Conservation (phyloP, 106 monocot genomes). For the Triglochin maritima region DNA sequence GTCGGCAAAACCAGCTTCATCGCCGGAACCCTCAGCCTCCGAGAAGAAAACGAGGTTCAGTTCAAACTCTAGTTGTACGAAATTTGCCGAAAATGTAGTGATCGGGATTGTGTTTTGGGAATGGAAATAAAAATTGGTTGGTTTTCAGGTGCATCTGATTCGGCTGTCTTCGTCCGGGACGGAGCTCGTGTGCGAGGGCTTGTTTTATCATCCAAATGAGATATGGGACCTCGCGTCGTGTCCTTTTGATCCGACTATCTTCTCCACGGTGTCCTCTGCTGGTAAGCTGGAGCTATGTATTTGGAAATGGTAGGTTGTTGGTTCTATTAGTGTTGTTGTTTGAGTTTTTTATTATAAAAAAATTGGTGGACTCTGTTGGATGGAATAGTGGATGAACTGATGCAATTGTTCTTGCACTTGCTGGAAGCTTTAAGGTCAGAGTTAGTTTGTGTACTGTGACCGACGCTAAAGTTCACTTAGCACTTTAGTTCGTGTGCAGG, state of each 20-base stretch:
- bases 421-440: not conserved
- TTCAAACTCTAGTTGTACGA: too few relatives aligned
- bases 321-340: not conserved
- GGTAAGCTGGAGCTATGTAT: slow-evolving; percentile 26
- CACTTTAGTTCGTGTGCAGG: too few relatives aligned
- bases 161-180: slow-evolving; percentile 55
- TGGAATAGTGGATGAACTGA: not conserved
- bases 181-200: slow-evolving; percentile 87
- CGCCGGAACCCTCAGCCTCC: slow-evolving; percentile 86
- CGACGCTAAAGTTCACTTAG: not conserved
- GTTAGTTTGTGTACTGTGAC: not conserved
- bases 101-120: too few relatives aligned
- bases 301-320: not conserved
- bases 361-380: not conserved
- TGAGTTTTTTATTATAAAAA: not conserved
- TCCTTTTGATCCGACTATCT: slow-evolving; percentile 70
- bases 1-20: slow-evolving; percentile 66
- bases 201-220: slow-evolving; percentile 90
- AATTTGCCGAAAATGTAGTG: too few relatives aligned
- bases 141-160: slow-evolving; percentile 76
- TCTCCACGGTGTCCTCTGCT: slow-evolving; percentile 85
- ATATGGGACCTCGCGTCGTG: slow-evolving; percentile 96
- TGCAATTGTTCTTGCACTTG: not conserved
- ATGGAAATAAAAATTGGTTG: too few relatives aligned
- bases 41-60: slow-evolving; percentile 82